Base-by-base conservation (phyloP, 1,284 basidiomycete species). In the Apiotrichum gamsii region DNA sequence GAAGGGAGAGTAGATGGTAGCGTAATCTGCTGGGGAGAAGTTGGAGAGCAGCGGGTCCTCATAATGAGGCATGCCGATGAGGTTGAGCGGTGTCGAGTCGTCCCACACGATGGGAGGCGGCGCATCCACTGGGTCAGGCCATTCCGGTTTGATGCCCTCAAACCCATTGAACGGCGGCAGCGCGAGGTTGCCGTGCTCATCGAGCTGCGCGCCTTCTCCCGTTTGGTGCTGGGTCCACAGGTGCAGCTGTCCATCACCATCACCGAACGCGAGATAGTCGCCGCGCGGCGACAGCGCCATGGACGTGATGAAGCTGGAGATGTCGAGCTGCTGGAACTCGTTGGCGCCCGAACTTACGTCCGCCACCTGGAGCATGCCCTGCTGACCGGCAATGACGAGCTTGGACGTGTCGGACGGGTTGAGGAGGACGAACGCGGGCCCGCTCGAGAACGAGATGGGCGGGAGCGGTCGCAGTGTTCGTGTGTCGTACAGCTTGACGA, bases 401-500 rank as follows among this genome's bases (percentile, higher is more conserved):
- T 80, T 86, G 13, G 85, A 84, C 3, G 85, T 76, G 25, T 86
- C 80, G 51, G 82, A 85, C 1, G 94, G 90, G 35, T 96, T 78
- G 30, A 87, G 72, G 46, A 86, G 82, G 54, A 95, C 84, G 63
- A 93, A 90, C 0, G 89, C 82, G 0, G 94, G 91, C 1, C 88
- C 87, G 25, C 84, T 80, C 3, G 89, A 82, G 65, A 97, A 97
- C 1, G 88, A 83, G 29, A 97, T 80, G 0, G 91, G 89, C 0
- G 67, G 62, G 83, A 82, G 23, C 85, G 78, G 3, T 29, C 84
- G 82, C 74, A 96, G 80, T 33, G 79, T 85, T 24, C 94, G 83
- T 21, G 90, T 67, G 67, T 98, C 94, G 65, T 88, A 95, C 10
- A 96, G 79, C 70, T 95, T 94, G 58, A 98, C 87, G 21, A 95